Evolutionary conservation across 192 early-diverging fungal genomes (phyloP).

Genomic region (Coemansia sp.): DNA sequence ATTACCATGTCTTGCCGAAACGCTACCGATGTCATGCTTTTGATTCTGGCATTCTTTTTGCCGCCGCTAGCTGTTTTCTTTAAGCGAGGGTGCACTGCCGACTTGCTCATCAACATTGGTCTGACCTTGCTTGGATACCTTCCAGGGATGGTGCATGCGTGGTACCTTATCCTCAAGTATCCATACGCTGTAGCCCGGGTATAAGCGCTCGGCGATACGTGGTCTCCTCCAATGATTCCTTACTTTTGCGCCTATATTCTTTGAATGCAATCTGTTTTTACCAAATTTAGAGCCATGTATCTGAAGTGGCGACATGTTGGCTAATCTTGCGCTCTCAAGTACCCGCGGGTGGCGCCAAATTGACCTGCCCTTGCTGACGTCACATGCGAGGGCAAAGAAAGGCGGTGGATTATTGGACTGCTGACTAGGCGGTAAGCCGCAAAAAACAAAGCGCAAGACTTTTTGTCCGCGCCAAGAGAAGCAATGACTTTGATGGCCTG

Average conservation of each 20-base stretch:
- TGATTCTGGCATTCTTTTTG: conserved; percentile 56
- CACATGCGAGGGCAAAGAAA: not conserved
- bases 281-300: too few relatives aligned
- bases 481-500: not conserved
- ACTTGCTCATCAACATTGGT: conserved; percentile 68
- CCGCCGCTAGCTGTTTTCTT: conserved; percentile 68
- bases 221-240: too few relatives aligned
- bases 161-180: conserved; percentile 58
- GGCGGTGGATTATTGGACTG: not conserved
- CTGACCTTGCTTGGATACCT: conserved; percentile 71
- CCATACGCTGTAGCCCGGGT: not conserved
- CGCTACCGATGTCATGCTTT: conserved; percentile 30
- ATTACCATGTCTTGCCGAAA: conserved; percentile 16
- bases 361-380: not conserved
- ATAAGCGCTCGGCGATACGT: not conserved
- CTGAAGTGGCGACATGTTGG: too few relatives aligned
- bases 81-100: conserved; percentile 59
- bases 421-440: not conserved
- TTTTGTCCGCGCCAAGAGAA: not conserved
- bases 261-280: not conserved
- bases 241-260: not conserved
- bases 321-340: too few relatives aligned
- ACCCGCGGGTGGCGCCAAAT: too few relatives aligned
- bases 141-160: conserved; percentile 69
- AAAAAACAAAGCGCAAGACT: not conserved